phyloP scores from a whole-genome alignment of 148 eudicot genomes.

The Euryodendron excelsum region DNA sequence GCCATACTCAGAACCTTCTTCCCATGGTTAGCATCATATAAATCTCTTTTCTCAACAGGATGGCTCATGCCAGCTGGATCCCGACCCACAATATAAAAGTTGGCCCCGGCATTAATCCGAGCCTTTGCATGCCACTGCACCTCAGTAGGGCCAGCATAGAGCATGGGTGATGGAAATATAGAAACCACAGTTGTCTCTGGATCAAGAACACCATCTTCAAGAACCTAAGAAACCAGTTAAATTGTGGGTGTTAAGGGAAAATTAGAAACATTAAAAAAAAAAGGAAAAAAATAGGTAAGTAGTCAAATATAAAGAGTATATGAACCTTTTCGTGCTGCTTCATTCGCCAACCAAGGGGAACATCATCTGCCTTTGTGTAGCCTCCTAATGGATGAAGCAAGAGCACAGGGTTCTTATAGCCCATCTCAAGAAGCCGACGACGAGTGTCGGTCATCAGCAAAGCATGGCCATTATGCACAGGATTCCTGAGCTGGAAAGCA shows the following conservation, averaged over 20 bases:
- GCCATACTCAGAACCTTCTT: slow-evolving; percentile 93
- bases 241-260: background rate
- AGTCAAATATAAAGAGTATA: background rate
- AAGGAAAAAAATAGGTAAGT: background rate
- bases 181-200: slow-evolving; percentile 94
- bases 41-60: slow-evolving; percentile 77
- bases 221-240: slow-evolving; percentile 48
- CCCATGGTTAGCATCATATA: slow-evolving; percentile 89
- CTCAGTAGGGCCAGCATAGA: slow-evolving; percentile 97
- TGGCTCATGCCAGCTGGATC: slow-evolving; percentile 99
- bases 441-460: slow-evolving; percentile 90
- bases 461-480: slow-evolving; percentile 95
- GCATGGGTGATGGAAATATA: slow-evolving; percentile 97
- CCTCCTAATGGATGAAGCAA: slow-evolving; percentile 92
- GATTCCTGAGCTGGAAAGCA: slow-evolving; percentile 96
- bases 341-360: slow-evolving; percentile 90
- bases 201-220: slow-evolving; percentile 86
- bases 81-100: slow-evolving; percentile 90
- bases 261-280: no score
- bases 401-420: slow-evolving; percentile 79
- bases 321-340: slow-evolving; percentile 91
- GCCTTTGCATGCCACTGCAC: slow-evolving; percentile 99
- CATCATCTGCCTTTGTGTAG: slow-evolving; percentile 90
- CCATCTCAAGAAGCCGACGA: slow-evolving; percentile 85
- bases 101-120: slow-evolving; percentile 92